These are phyloP conservation scores for Xylariaceae sp. DNA, from an alignment of 2,329 filamentous ascomycete species.

Conservation along the genomic window DNA sequence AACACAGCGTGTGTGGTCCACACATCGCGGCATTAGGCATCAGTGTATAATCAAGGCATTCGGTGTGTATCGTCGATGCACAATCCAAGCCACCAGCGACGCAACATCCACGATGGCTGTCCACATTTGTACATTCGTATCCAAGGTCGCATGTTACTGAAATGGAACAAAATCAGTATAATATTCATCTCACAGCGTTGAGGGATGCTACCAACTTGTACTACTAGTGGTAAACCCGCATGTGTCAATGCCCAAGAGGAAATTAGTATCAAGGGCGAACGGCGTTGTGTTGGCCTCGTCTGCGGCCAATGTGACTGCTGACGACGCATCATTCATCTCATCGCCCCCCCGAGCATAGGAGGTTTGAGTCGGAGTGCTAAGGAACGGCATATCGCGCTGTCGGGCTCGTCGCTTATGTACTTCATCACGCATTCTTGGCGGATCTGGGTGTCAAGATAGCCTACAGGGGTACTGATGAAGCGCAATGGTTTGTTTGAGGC, in stretches of 20 bases:
- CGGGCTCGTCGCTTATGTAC: slow-evolving; percentile 12
- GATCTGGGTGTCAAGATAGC: neutral
- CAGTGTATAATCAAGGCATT: slow-evolving; percentile 24
- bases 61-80: slow-evolving; percentile 27
- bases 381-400: slow-evolving; percentile 24
- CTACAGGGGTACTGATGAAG: neutral
- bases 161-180: slow-evolving; percentile 15
- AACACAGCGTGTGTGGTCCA: slow-evolving; percentile 29
- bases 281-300: slow-evolving; percentile 8
- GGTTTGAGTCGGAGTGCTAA: slow-evolving; percentile 20
- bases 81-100: slow-evolving; percentile 21
- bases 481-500: neutral
- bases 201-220: slow-evolving; percentile 15
- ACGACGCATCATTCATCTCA: slow-evolving; percentile 3
- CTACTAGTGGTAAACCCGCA: slow-evolving; percentile 28
- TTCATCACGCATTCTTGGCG: slow-evolving; percentile 23
- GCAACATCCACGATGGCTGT: slow-evolving; percentile 29
- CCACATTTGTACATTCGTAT: slow-evolving; percentile 28
- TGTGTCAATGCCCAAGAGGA: slow-evolving; percentile 24
- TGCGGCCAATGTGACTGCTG: slow-evolving; percentile 16
- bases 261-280: slow-evolving; percentile 7
- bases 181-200: neutral
- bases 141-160: slow-evolving; percentile 31
- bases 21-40: slow-evolving; percentile 19
- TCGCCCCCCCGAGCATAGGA: slow-evolving; percentile 3